Conservation (phyloP, 257 asterid genomes). For the Thymus quinquecostatus region DNA sequence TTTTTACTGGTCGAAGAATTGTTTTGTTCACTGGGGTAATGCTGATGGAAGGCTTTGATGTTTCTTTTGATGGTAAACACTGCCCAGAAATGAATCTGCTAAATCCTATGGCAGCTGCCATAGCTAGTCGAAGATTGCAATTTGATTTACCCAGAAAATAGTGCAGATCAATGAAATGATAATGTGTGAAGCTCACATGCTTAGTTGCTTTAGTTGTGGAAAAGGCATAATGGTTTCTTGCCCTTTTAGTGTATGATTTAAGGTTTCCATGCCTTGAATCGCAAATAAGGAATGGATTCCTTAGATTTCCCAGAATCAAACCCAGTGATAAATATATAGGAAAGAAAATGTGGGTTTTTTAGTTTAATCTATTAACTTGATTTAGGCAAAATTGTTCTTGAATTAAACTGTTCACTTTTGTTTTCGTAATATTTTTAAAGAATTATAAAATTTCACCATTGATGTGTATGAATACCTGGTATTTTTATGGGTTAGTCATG, state of each 20-base stretch:
- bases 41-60: not conserved
- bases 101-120: slow-evolving; percentile 39
- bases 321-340: not conserved
- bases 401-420: too few species aligned
- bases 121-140: slow-evolving; percentile 19
- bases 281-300: slow-evolving; percentile 40
- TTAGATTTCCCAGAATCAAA: not conserved
- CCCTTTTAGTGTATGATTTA: not conserved
- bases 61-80: slow-evolving; percentile 11
- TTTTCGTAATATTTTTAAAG: too few species aligned
- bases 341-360: not conserved
- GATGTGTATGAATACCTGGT: too few species aligned
- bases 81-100: slow-evolving; percentile 19
- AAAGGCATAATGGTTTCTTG: slow-evolving; percentile 39
- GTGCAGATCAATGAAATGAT: not conserved
- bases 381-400: not conserved
- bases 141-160: not conserved
- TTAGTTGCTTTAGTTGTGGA: slow-evolving; percentile 38
- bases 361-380: not conserved
- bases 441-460: too few species aligned
- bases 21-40: slow-evolving; percentile 9
- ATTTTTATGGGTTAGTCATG: too few species aligned
- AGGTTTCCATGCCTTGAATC: slow-evolving; percentile 35
- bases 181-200: not conserved
- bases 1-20: slow-evolving; percentile 21